These are phyloP conservation scores for Mycena filopes DNA, from an alignment of 768 basidiomycete genomes.

Conservation along the genomic window DNA sequence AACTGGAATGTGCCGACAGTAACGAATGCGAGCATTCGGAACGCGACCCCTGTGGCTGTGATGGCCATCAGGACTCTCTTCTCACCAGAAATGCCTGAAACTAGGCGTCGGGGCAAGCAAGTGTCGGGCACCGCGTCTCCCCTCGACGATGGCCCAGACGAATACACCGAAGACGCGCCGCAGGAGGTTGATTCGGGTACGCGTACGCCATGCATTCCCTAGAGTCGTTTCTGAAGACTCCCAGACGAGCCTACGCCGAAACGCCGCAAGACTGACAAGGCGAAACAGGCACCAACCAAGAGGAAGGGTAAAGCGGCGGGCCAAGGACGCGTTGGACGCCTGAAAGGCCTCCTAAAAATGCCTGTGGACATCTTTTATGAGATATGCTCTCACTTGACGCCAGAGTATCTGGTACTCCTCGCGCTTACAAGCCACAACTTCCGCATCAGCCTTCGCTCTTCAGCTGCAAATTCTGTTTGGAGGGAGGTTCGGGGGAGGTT, in stretches of 20 bases:
- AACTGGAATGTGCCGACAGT: conserved; percentile 94
- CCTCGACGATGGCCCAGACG: background rate
- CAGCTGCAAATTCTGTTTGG: background rate
- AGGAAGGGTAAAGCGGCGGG: background rate
- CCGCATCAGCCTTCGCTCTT: background rate
- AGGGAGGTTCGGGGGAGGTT: background rate
- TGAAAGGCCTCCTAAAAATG: background rate
- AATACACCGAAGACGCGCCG: background rate
- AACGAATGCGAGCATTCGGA: conserved; percentile 67
- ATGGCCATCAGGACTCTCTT: too few species aligned
- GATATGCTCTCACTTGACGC: background rate
- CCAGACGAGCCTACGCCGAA: conserved; percentile 2
- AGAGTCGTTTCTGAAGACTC: too few species aligned
- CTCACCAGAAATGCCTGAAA: too few species aligned
- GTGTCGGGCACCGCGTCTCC: background rate
- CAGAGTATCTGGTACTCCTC: background rate
- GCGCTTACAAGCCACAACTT: background rate
- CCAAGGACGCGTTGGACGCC: background rate
- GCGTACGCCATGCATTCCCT: too few species aligned
- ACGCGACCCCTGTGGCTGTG: too few species aligned
- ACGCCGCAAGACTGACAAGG: conserved; percentile 13
- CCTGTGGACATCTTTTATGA: conserved; percentile 11
- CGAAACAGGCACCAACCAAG: background rate
- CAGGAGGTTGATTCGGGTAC: background rate
- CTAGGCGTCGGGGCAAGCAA: background rate